phyloP scores from a whole-genome alignment of 2,329 filamentous ascomycete species.

The Epicoccum nigrum region DNA sequence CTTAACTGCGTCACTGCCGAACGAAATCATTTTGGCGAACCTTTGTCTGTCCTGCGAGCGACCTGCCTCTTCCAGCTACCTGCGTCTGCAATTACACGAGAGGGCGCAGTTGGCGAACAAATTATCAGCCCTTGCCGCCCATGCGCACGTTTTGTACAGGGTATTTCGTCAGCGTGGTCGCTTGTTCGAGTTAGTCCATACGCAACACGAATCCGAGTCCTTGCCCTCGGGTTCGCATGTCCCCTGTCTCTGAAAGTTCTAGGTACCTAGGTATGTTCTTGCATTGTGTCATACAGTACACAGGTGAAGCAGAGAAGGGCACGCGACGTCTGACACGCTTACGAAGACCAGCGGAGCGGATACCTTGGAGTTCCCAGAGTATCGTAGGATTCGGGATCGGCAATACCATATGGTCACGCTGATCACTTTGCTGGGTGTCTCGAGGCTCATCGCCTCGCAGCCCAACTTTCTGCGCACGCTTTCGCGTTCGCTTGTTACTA shows the following conservation, averaged over 20 bases:
- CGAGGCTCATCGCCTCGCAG: not conserved
- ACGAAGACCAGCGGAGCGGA: not conserved
- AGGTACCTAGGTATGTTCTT: not conserved
- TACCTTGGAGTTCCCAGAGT: not conserved
- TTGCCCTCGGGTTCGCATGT: constrained; percentile 13
- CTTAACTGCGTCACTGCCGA: constrained; percentile 3
- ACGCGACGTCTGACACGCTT: constrained; percentile 10
- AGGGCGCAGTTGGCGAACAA: constrained; percentile 9
- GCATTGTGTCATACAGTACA: not conserved
- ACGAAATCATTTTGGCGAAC: not conserved
- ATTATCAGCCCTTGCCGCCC: constrained; percentile 5
- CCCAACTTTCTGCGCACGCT: not conserved
- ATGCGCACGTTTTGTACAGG: constrained; percentile 8
- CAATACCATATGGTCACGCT: not conserved
- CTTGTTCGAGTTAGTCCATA: constrained; percentile 9
- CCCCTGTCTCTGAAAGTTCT: constrained; percentile 5
- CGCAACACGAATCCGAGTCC: constrained; percentile 17
- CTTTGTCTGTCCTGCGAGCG: not conserved
- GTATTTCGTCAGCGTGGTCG: constrained; percentile 1
- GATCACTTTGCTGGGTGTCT: not conserved
- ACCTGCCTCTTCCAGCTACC: constrained; percentile 11
- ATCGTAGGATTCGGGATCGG: not conserved
- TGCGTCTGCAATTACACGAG: constrained; percentile 4
- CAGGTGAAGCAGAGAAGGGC: not conserved
- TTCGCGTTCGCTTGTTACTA: constrained; percentile 10